A percentile compares a stretch with the other conserved stretches of the same genome.
These are phyloP conservation scores for Mucuna pruriens DNA, from an alignment of 306 rosid species.

Conservation along the genomic window DNA sequence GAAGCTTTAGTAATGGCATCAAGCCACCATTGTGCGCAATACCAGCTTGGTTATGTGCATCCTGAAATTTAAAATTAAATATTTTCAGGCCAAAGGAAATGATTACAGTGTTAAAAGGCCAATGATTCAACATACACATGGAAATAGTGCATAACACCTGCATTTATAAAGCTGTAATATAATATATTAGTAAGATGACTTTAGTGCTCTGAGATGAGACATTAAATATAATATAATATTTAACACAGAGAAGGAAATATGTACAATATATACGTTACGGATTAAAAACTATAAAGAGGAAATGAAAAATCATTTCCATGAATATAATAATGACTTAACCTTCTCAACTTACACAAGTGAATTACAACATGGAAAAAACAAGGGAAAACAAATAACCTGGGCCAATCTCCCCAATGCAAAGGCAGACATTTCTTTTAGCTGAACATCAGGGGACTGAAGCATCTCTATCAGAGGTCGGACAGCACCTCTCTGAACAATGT, in stretches of 20 bases:
- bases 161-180: neutral
- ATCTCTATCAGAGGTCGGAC: conserved; percentile 87
- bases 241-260: neutral
- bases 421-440: conserved; percentile 88
- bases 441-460: conserved; percentile 90
- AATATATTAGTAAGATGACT: neutral
- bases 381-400: conserved; percentile 62
- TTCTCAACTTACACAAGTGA: neutral
- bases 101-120: neutral
- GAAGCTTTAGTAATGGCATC: conserved; percentile 82
- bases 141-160: neutral
- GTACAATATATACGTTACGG: neutral
- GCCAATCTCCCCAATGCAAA: conserved; percentile 96
- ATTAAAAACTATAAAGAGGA: conserved; percentile 22
- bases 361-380: neutral
- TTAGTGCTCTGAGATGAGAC: neutral
- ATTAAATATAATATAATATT: conserved; percentile 6
- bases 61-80: conserved; percentile 57
- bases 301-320: neutral
- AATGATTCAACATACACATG: neutral
- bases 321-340: neutral
- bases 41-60: conserved; percentile 90
- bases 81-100: conserved; percentile 25
- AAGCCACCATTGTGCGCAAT: conserved; percentile 90
- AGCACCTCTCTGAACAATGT: conserved; percentile 95